Evolutionary conservation across 2,329 filamentous ascomycete genomes (phyloP), one percentile per base, ranked within the genome.

Genomic region (Aspergillus floridensis): DNA sequence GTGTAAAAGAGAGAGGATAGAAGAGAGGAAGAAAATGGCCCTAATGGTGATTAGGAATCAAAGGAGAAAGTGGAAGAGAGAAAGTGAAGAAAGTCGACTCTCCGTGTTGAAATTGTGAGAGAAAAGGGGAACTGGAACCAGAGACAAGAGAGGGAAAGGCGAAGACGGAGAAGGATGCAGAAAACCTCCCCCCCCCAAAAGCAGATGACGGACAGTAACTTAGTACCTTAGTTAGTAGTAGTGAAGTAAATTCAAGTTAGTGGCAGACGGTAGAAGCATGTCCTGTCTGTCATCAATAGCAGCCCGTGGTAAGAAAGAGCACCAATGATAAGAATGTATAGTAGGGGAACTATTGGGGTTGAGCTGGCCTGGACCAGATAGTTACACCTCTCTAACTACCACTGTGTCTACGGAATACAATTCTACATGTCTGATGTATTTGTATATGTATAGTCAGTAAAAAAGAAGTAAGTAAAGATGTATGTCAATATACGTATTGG

Each of bases 301-400:
- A 49, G 47, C 47, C 41, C 26, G 53, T 48, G 41, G 53, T 47
- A 55, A 46, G 46, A 55, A 55, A 44, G 46, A 48, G 53, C 29
- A 46, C 53, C 53, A 55, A 55, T 55, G 44, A 55, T 55, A 55
- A 55, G 31, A 21, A 55, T 55, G 53, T 55, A 55, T 55, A 46
- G 53, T 41, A 26, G 6, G 38, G 38, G n/a, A 44, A 44, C 38
- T 44, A 44, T 44, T 44, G 38, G 38, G 38, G 16, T 44, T 19
- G 38, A 16, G 38, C 12, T 44, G 16, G 16, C 38, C 16, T 19
- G 14, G 38, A 16, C 47, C 29, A 47, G 53, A 48, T 55, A 47
- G 53, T 48, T 48, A 31, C 41, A 31, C 53, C 48, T 29, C 22
- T 22, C 22, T 22, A 22, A 22, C 22, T 8, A 29, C 26, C 26